phyloP scores from a whole-genome alignment of 2,329 filamentous ascomycete genomes.

The Calonectria honghensis region DNA sequence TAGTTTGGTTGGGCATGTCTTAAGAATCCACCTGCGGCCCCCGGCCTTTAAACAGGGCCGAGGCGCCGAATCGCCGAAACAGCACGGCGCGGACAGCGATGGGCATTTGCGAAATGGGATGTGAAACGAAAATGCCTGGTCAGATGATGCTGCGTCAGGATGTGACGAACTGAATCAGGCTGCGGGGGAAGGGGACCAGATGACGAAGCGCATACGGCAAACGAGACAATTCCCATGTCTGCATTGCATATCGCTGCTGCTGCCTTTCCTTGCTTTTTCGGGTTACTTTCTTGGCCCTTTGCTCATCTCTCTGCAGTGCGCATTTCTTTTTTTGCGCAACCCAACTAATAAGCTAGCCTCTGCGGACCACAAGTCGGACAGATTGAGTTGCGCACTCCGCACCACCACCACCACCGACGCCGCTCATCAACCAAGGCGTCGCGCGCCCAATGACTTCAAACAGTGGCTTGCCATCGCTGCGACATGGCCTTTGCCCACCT shows the following conservation, averaged over 20 bases:
- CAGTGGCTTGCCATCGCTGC: conserved; percentile 25
- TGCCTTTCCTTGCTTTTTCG: not conserved
- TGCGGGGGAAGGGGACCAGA: not conserved
- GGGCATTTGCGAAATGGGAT: not conserved
- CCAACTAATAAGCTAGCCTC: not conserved
- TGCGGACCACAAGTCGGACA: conserved; percentile 4
- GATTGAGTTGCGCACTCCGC: conserved; percentile 28
- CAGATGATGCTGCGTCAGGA: conserved; percentile 10
- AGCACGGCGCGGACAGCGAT: not conserved
- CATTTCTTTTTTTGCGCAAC: not conserved
- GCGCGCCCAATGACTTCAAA: conserved; percentile 24
- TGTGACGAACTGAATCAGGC: conserved; percentile 23
- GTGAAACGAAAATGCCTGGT: conserved; percentile 6
- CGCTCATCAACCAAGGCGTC: not conserved
- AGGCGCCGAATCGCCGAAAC: conserved; percentile 33
- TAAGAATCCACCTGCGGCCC: conserved; percentile 10
- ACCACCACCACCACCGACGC: conserved; percentile 12
- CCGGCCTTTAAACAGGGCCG: conserved; percentile 32
- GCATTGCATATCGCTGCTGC: not conserved
- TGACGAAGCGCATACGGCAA: not conserved
- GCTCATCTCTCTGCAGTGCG: not conserved
- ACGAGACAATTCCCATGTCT: not conserved
- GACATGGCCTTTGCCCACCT: conserved; percentile 23
- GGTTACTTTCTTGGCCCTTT: not conserved
- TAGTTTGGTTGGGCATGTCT: not conserved